A percentile compares a stretch with the other conserved stretches of the same genome.
Evolutionary conservation across 768 basidiomycete species (phyloP).

Genomic region (Mycena polygramma): DNA sequence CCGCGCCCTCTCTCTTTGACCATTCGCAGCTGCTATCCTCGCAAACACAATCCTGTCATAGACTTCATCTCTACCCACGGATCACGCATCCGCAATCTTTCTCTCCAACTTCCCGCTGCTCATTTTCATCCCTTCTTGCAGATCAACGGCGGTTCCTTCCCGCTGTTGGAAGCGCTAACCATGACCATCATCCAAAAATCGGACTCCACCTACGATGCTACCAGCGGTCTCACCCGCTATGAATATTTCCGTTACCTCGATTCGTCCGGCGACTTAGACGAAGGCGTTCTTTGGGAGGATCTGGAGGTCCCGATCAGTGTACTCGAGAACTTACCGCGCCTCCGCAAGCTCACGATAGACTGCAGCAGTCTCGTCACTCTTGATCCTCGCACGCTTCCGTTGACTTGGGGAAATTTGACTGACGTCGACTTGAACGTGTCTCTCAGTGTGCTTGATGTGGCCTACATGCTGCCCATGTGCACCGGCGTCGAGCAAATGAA

Average conservation of each 20-base stretch:
- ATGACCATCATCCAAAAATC: neutral
- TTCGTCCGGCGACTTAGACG: neutral
- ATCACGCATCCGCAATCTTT: slow-evolving; percentile 8
- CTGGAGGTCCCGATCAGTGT: neutral
- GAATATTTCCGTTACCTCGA: neutral
- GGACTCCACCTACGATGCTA: neutral
- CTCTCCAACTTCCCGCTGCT: slow-evolving; percentile 3
- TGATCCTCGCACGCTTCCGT: neutral
- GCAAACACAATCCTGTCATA: neutral
- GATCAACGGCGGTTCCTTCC: neutral
- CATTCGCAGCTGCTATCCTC: slow-evolving; percentile 16
- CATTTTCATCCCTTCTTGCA: slow-evolving; percentile 11
- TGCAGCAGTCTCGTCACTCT: neutral
- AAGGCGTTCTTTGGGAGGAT: neutral
- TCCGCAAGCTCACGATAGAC: neutral
- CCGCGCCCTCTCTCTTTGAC: neutral
- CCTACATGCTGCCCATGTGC: neutral
- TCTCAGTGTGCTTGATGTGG: neutral
- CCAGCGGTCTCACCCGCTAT: neutral
- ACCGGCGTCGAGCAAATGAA: neutral
- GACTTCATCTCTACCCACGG: neutral
- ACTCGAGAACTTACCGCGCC: neutral
- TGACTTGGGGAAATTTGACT: slow-evolving; percentile 12
- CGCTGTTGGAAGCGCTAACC: neutral
- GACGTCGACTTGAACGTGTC: slow-evolving; percentile 1